Base-by-base conservation (phyloP, 768 basidiomycete genomes). In the Thelephora ganbajun region DNA sequence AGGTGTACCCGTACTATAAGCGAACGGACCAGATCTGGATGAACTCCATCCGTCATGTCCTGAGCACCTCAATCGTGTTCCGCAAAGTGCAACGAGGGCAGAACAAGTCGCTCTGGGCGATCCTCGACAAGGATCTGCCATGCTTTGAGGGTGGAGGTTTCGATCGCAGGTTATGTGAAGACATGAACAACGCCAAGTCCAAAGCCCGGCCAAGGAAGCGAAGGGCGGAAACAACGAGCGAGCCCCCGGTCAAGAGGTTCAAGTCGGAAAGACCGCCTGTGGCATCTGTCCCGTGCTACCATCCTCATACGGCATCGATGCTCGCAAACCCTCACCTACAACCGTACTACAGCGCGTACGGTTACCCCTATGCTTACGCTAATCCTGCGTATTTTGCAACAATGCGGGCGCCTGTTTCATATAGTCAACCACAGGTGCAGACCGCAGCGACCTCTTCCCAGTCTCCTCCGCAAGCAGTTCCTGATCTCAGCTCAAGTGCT, bases 31-130 rank as follows among this genome's bases (percentile, higher is more conserved):
- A 83, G 3, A 94, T 91, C 5, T 98, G 94, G 94, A 92, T 93
- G 79, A 96, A 96, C 63, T 93, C 90, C 48, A 90, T 98, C 50
- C 77, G 94, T n/a, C 93, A 98, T 63, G 92, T 93, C 43, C 73
- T 98, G 20, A 91, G 87, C 53, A 89, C 92, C 2, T 94, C 93
- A 39, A 77, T 83, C 34, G 84, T 83, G 56, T 97, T 96, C 63
- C 78, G 89, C 52, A 96, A 94, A 56, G 77, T 83, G 0, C 76
- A 79, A 2, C 70, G 91, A 18, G 81, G 87, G 50, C 76, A 83
- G 11, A 88, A 91, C 33, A 77, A 89, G 43, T 87, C 86, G 19
- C 74, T 83, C 33, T 93, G 91, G 91, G 84, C 84, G 2, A 86
- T 93, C 52, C 83, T 76, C 61, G 80, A 87, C 49, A 79, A 83